Evolutionary conservation across 257 asterid species (phyloP).

Genomic region (Coffea eugenioides): DNA sequence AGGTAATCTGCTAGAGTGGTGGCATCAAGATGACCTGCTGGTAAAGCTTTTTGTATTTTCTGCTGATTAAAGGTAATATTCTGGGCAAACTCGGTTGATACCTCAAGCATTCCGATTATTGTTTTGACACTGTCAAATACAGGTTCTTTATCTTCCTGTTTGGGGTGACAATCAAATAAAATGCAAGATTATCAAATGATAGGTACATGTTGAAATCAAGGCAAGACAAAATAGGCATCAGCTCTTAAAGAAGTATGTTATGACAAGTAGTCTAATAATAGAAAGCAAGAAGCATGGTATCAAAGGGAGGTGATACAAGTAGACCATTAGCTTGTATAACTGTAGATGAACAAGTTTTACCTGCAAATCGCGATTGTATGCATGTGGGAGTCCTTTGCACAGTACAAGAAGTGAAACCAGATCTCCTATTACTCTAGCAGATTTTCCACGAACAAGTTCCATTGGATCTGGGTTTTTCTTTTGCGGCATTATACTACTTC

Average conservation of each 20-base stretch:
- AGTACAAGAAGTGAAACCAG: constrained; percentile 88
- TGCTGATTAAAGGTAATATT: constrained; percentile 69
- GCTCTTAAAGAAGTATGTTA: neutral
- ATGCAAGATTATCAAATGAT: neutral
- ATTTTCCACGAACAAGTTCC: constrained; percentile 99
- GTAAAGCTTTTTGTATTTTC: constrained; percentile 67
- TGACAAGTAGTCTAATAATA: neutral
- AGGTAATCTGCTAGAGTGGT: constrained; percentile 98
- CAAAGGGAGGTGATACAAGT: neutral
- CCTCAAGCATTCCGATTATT: constrained; percentile 92
- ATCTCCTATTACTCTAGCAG: constrained; percentile 94
- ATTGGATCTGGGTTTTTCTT: constrained; percentile 99
- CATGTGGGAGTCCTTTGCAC: constrained; percentile 99
- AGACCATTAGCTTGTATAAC: neutral
- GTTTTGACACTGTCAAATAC: constrained; percentile 91
- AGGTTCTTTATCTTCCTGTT: constrained; percentile 98
- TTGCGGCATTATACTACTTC: constrained; percentile 99
- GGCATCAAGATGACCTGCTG: constrained; percentile 99
- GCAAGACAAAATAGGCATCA: neutral
- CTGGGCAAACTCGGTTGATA: constrained; percentile 92
- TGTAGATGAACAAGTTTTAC: constrained; percentile 27
- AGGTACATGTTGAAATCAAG: neutral
- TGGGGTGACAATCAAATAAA: neutral
- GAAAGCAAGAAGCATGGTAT: neutral
- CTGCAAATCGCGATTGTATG: constrained; percentile 98